Percentiles rank a stretch among this genome's conserved stretches.
Conservation (phyloP, 2,329 filamentous ascomycete species). For the Parascedosporium putredinis region DNA sequence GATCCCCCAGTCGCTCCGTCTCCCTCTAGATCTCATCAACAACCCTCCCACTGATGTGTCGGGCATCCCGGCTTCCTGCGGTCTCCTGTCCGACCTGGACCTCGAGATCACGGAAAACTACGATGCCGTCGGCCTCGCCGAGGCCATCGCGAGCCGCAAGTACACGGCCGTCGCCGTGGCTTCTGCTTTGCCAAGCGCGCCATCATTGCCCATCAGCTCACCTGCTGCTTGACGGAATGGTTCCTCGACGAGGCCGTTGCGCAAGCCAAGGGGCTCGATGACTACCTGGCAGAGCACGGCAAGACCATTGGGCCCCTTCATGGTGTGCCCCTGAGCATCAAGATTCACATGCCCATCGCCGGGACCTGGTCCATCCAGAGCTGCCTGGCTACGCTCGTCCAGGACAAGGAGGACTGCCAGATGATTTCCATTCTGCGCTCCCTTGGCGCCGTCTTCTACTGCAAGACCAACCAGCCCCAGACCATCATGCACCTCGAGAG, state of each 20-base stretch:
- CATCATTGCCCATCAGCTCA: constrained; percentile 46
- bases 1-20: constrained; percentile 20
- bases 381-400: constrained; percentile 37
- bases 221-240: constrained; percentile 39
- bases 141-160: constrained; percentile 23
- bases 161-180: constrained; percentile 28
- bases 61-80: constrained; percentile 25
- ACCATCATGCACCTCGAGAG: constrained; percentile 57
- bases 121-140: constrained; percentile 30
- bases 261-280: constrained; percentile 29
- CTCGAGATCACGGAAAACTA: constrained; percentile 36
- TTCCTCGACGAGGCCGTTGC: constrained; percentile 37
- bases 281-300: constrained; percentile 25
- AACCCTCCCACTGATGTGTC: constrained; percentile 15
- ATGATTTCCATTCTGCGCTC: constrained; percentile 43
- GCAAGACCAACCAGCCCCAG: constrained; percentile 48
- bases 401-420: constrained; percentile 41
- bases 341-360: constrained; percentile 49
- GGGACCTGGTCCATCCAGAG: constrained; percentile 39
- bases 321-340: constrained; percentile 39
- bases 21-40: constrained; percentile 18
- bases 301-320: constrained; percentile 45
- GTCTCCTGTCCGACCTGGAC: constrained; percentile 33
- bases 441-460: constrained; percentile 43
- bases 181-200: constrained; percentile 43